Evolutionary conservation across 345 rosid species (phyloP).

Genomic region (Microcos paniculata): DNA sequence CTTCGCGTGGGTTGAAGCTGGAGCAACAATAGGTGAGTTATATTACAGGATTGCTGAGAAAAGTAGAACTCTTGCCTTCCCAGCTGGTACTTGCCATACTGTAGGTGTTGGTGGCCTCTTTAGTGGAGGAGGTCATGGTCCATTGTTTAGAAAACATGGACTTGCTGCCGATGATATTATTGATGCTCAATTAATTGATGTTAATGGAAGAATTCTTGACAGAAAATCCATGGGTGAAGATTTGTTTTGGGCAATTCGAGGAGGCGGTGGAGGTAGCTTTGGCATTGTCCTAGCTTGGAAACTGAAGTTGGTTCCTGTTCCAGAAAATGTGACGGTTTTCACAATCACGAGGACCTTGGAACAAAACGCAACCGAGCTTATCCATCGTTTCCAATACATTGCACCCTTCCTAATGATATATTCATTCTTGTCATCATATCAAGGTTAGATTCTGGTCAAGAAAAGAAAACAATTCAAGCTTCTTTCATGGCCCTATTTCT

Average conservation of each 20-base stretch:
- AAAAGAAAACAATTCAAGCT: not conserved
- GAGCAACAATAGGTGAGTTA: not conserved
- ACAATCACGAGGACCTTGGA: not conserved
- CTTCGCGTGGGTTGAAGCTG: too few relatives aligned
- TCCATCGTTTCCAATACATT: not conserved
- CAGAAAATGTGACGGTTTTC: not conserved
- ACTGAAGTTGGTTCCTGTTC: not conserved
- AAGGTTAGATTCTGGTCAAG: not conserved
- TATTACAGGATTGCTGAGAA: not conserved
- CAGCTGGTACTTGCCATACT: too few relatives aligned
- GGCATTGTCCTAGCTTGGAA: not conserved
- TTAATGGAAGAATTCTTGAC: too few relatives aligned
- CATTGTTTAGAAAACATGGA: too few relatives aligned
- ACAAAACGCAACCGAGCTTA: not conserved
- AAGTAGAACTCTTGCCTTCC: too few relatives aligned
- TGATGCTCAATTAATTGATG: too few relatives aligned
- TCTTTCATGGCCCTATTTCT: not conserved
- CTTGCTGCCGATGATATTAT: too few relatives aligned
- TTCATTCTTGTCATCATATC: not conserved
- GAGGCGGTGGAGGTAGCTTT: not conserved
- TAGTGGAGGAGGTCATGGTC: too few relatives aligned
- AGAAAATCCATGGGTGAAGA: not conserved
- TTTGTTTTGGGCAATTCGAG: not conserved
- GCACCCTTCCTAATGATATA: not conserved
- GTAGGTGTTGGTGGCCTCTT: too few relatives aligned